These are phyloP conservation scores for Ambrosia trifida DNA, from an alignment of 129 eudicot species.

Conservation along the genomic window DNA sequence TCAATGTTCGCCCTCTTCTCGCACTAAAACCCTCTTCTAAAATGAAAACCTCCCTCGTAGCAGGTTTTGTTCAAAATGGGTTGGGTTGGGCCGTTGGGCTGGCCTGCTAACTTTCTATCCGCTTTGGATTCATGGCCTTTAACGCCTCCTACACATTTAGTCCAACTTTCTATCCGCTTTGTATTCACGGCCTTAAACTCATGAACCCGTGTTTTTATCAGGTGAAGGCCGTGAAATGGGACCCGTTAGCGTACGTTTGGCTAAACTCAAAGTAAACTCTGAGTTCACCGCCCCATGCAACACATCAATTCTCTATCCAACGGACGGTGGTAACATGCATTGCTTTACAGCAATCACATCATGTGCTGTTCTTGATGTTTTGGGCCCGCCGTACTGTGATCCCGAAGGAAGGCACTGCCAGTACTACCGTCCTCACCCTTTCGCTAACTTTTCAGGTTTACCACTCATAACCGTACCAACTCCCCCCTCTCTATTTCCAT, in stretches of 20 bases:
- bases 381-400: constrained; percentile 81
- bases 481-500: background rate
- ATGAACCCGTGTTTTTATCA: background rate
- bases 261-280: constrained; percentile 58
- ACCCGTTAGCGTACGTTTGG: constrained; percentile 46
- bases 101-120: too few relatives aligned
- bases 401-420: constrained; percentile 84
- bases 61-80: background rate
- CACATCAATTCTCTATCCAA: constrained; percentile 70
- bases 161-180: background rate
- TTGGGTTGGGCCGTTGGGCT: background rate
- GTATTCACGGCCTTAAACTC: constrained; percentile 1
- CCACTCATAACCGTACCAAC: background rate
- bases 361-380: constrained; percentile 86
- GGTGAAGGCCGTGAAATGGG: constrained; percentile 12
- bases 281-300: constrained; percentile 68
- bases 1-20: too few relatives aligned
- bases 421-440: constrained; percentile 55
- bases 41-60: background rate
- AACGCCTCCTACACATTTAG: background rate
- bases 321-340: constrained; percentile 90
- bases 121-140: too few relatives aligned
- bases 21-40: too few relatives aligned
- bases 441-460: constrained; percentile 47
- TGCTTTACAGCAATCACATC: constrained; percentile 73